Conservation (phyloP, 228 moss, liverwort and hornwort genomes). For the Sphagnum fallax region DNA sequence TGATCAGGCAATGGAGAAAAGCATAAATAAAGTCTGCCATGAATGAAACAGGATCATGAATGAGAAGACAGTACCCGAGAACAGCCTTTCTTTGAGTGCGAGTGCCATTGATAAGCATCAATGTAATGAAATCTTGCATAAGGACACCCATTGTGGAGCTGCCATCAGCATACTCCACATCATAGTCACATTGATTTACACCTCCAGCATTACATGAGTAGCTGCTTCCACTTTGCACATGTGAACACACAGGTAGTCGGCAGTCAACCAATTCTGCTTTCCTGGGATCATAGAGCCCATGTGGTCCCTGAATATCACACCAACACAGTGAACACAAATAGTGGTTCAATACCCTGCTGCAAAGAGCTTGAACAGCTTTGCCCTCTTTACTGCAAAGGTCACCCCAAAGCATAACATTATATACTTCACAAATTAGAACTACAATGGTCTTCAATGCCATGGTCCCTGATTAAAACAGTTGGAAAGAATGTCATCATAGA, state of each 20-base stretch:
- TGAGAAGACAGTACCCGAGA: constrained; percentile 47
- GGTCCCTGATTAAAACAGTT: not conserved
- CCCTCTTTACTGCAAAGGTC: not conserved
- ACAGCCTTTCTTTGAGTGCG: constrained; percentile 37
- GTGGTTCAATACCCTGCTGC: not conserved
- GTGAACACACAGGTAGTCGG: constrained; percentile 53
- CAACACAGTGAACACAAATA: not conserved
- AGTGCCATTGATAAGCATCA: constrained; percentile 74
- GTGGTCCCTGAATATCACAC: constrained; percentile 59
- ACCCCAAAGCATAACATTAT: not conserved
- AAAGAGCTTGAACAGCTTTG: not conserved
- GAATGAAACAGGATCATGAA: too few species aligned
- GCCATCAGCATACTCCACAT: constrained; percentile 73
- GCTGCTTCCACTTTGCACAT: constrained; percentile 52
- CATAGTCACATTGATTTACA: constrained; percentile 77
- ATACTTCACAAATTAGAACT: too few species aligned
- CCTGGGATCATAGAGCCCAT: constrained; percentile 69
- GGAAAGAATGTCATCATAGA: too few species aligned
- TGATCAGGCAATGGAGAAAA: too few species aligned
- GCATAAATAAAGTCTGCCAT: too few species aligned
- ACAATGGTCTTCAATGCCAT: not conserved
- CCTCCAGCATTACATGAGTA: constrained; percentile 39
- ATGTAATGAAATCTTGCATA: constrained; percentile 54
- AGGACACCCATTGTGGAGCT: constrained; percentile 92
- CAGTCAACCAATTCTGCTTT: constrained; percentile 69